These are phyloP conservation scores for Umbelopsis vinacea DNA, from an alignment of 192 early-diverging fungal genomes.

Conservation along the genomic window DNA sequence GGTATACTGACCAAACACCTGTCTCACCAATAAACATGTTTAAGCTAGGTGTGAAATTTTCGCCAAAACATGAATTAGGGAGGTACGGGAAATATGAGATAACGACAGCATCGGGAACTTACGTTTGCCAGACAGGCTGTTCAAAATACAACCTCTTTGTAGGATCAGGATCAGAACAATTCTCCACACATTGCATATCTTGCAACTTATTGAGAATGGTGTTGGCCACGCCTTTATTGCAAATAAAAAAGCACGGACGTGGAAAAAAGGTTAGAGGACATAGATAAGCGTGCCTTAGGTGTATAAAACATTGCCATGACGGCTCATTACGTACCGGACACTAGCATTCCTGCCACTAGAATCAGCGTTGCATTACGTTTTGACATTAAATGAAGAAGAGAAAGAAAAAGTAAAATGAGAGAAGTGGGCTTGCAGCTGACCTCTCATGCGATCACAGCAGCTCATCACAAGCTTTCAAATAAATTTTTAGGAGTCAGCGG, in stretches of 20 bases:
- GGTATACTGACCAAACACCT: slow-evolving; percentile 73
- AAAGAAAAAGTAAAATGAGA: background rate
- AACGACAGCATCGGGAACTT: slow-evolving; percentile 14
- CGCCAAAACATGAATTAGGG: background rate
- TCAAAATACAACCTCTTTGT: slow-evolving; percentile 79
- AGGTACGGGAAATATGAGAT: background rate
- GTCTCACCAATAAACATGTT: slow-evolving; percentile 97
- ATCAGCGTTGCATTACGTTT: slow-evolving; percentile 27
- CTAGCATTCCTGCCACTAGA: slow-evolving; percentile 33
- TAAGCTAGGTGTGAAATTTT: slow-evolving; percentile 43
- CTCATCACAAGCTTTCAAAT: background rate
- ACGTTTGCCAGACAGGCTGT: slow-evolving; percentile 97
- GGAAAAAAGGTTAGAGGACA: background rate
- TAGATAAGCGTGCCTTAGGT: background rate
- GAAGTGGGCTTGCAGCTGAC: slow-evolving; percentile 11
- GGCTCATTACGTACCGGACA: slow-evolving; percentile 22
- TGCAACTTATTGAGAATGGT: slow-evolving; percentile 87
- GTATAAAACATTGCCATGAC: background rate
- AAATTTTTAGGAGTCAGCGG: background rate
- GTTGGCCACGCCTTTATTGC: slow-evolving; percentile 54
- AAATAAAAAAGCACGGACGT: slow-evolving; percentile 23
- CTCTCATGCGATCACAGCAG: slow-evolving; percentile 13
- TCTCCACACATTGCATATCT: slow-evolving; percentile 89
- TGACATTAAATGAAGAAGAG: background rate
- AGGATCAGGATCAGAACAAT: slow-evolving; percentile 82